Conservation (phyloP, 495 filamentous ascomycete genomes). For the Xylaria castorea region DNA sequence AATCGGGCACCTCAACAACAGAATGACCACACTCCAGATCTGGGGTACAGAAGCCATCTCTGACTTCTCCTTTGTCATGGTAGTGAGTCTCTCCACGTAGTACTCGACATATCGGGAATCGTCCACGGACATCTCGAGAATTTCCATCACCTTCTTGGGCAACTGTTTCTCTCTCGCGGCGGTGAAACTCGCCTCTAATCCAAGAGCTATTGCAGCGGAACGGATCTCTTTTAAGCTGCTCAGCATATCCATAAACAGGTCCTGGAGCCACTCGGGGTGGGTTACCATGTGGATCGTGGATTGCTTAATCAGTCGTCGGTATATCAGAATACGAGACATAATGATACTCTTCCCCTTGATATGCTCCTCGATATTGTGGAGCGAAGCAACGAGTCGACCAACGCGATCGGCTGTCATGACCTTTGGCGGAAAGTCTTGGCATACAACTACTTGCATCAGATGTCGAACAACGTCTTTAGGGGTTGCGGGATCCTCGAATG, state of each 20-base stretch:
- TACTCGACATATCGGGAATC: conserved; percentile 67
- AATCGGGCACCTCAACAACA: conserved; percentile 72
- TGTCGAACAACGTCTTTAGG: conserved; percentile 80
- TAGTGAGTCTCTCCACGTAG: conserved; percentile 68
- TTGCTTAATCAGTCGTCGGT: conserved; percentile 75
- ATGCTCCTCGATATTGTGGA: conserved; percentile 74
- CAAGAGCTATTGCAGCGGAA: conserved; percentile 72
- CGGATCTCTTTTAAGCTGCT: conserved; percentile 79
- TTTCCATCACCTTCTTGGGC: conserved; percentile 66
- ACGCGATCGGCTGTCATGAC: conserved; percentile 74
- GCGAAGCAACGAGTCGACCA: conserved; percentile 67
- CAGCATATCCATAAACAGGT: conserved; percentile 81
- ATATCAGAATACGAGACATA: conserved; percentile 74
- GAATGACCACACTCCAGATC: conserved; percentile 83
- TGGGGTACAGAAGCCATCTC: conserved; percentile 74
- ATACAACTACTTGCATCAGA: conserved; percentile 76
- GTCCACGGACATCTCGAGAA: conserved; percentile 64
- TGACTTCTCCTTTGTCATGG: conserved; percentile 72
- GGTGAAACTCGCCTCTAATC: conserved; percentile 67
- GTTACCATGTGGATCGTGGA: conserved; percentile 68
- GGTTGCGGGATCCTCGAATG: conserved; percentile 59
- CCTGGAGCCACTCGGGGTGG: conserved; percentile 75
- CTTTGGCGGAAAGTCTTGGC: conserved; percentile 76
- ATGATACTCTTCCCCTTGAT: conserved; percentile 79
- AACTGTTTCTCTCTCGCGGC: conserved; percentile 70